A percentile compares a stretch with the other conserved stretches of the same genome.
Evolutionary conservation across 2,329 filamentous ascomycete species (phyloP).

Genomic region (Ophiostoma montium): DNA sequence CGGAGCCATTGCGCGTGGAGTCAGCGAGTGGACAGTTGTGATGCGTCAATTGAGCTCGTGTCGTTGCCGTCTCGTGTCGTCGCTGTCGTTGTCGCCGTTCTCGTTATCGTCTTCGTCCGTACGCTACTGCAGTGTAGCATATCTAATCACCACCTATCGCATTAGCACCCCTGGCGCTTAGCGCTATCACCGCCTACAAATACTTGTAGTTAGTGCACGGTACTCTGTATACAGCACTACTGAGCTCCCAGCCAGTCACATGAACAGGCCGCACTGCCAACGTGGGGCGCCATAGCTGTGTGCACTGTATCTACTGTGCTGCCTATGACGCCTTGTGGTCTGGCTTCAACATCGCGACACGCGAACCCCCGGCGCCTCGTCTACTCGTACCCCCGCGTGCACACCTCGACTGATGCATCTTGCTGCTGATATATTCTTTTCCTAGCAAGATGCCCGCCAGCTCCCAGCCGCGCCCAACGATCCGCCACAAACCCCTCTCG

Average conservation of each 20-base stretch:
- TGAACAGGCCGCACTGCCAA: slow-evolving; percentile 1
- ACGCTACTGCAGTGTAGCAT: too few relatives aligned
- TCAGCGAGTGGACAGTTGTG: not conserved
- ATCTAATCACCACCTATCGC: not conserved
- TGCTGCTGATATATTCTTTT: not conserved
- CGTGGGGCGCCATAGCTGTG: slow-evolving; percentile 3
- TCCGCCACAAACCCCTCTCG: not conserved
- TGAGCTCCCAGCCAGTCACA: not conserved
- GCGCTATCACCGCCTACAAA: slow-evolving; percentile 7
- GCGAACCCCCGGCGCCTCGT: not conserved
- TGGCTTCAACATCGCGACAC: slow-evolving; percentile 3
- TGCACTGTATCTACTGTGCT: not conserved
- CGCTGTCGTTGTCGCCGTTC: too few relatives aligned
- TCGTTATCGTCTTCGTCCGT: too few relatives aligned
- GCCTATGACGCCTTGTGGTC: not conserved
- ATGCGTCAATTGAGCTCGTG: too few relatives aligned
- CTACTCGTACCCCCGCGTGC: not conserved
- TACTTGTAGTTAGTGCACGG: too few relatives aligned
- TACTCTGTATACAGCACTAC: too few relatives aligned
- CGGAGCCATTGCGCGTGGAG: slow-evolving; percentile 26
- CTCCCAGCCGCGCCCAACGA: not conserved
- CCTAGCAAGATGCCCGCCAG: slow-evolving; percentile 4
- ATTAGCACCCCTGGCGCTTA: too few relatives aligned
- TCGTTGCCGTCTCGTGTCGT: too few relatives aligned
- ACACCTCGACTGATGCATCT: not conserved